Evolutionary conservation across 176 grass and related monocot genomes (phyloP).

Genomic region (Canna indica): DNA sequence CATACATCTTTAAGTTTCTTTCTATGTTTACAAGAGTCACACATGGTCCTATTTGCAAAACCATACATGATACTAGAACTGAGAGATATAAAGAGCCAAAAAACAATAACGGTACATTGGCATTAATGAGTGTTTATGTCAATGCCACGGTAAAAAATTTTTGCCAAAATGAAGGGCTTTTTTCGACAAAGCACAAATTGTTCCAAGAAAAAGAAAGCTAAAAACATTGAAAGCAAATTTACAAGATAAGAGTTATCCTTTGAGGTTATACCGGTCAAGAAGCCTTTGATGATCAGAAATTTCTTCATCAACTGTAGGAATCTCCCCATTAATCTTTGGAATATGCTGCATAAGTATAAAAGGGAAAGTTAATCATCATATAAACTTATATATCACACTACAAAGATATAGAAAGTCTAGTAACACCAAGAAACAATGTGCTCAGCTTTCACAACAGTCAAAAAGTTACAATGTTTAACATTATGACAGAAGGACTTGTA

Average conservation of each 20-base stretch:
- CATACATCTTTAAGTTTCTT: too few relatives aligned
- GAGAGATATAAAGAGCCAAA: neutral
- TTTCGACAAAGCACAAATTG: neutral
- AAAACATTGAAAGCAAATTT: neutral
- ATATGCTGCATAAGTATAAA: conserved; percentile 55
- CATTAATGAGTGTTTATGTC: neutral
- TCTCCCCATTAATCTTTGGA: conserved; percentile 67
- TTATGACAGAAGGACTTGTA: neutral
- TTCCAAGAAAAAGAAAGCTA: neutral
- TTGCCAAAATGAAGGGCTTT: neutral
- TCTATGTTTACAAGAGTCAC: too few relatives aligned
- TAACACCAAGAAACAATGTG: neutral
- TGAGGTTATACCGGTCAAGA: conserved; percentile 47
- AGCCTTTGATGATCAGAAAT: conserved; percentile 89
- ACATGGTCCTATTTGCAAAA: neutral
- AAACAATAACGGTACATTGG: neutral
- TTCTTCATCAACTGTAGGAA: conserved; percentile 84
- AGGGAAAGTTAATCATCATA: neutral
- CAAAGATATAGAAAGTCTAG: neutral
- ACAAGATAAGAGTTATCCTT: neutral
- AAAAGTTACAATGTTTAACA: neutral
- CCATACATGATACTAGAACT: neutral
- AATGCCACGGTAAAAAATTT: neutral
- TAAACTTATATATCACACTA: neutral
- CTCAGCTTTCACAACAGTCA: neutral